Conservation (phyloP, 768 basidiomycete genomes). For the Amanita fuliginea region DNA sequence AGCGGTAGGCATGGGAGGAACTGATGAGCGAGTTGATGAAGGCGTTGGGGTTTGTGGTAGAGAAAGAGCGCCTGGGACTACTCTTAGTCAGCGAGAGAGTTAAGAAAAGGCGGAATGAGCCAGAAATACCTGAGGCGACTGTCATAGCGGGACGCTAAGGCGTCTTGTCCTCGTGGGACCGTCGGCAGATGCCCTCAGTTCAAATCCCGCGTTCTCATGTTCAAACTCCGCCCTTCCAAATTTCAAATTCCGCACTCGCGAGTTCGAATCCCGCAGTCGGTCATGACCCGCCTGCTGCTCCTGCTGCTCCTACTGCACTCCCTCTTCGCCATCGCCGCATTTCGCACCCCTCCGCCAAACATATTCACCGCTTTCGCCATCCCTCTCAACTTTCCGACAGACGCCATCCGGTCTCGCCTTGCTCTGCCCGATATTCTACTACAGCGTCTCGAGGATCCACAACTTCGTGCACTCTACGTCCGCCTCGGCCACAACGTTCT, state of each 20-base stretch:
- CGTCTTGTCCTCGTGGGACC: too few relatives aligned
- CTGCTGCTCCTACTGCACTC: conserved; percentile 40
- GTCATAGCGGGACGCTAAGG: too few relatives aligned
- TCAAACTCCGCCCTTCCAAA: background rate
- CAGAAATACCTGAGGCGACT: background rate
- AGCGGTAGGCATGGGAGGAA: conserved; percentile 5
- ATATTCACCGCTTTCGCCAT: conserved; percentile 46
- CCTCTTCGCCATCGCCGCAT: conserved; percentile 32
- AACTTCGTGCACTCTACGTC: conserved; percentile 46
- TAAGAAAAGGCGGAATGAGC: background rate
- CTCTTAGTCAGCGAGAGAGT: background rate
- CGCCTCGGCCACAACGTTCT: conserved; percentile 62
- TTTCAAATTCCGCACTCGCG: too few relatives aligned
- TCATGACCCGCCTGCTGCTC: conserved; percentile 19
- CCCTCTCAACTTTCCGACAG: conserved; percentile 43
- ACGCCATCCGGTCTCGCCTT: conserved; percentile 37
- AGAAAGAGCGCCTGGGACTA: background rate
- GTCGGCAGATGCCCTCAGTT: too few relatives aligned
- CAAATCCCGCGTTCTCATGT: too few relatives aligned
- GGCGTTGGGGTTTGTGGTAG: background rate
- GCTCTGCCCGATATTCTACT: conserved; percentile 39
- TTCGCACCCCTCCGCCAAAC: conserved; percentile 46
- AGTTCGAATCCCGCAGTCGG: background rate
- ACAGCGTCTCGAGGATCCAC: conserved; percentile 43
- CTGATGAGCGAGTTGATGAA: background rate